Conservation (phyloP, 768 basidiomycete species). For the Trametes cubensis region DNA sequence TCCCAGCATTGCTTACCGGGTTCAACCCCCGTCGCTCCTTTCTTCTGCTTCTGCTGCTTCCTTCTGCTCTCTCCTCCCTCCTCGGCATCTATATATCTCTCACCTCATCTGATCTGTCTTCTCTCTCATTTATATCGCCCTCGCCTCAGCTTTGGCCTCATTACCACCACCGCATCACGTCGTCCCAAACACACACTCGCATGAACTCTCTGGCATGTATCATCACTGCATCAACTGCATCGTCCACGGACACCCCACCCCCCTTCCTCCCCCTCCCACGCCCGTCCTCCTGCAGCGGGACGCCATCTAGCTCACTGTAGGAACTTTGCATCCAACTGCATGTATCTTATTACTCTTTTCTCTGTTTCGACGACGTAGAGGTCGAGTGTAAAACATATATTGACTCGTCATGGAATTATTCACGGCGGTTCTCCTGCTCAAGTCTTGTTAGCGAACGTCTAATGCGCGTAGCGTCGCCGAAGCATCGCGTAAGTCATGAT, state of each 20-base stretch:
- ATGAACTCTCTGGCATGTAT: constrained; percentile 15
- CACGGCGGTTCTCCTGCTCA: background rate
- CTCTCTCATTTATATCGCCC: background rate
- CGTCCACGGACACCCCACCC: background rate
- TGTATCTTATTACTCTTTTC: constrained; percentile 23
- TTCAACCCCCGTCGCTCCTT: constrained; percentile 76
- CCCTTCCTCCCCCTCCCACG: background rate
- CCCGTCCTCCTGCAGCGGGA: constrained; percentile 13
- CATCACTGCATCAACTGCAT: constrained; percentile 41
- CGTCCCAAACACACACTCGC: background rate
- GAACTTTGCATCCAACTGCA: constrained; percentile 33
- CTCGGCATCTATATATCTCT: background rate
- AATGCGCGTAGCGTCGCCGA: too few species aligned
- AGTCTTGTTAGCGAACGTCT: too few species aligned
- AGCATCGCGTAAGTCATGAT: too few species aligned
- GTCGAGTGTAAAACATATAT: constrained; percentile 12
- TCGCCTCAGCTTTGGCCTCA: background rate
- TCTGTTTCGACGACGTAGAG: constrained; percentile 7
- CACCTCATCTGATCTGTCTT: background rate
- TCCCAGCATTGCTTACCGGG: constrained; percentile 53
- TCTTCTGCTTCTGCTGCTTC: constrained; percentile 1
- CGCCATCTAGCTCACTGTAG: constrained; percentile 16
- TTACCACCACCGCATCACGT: background rate
- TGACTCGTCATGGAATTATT: background rate
- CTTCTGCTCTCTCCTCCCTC: background rate